phyloP scores from a whole-genome alignment of 2,329 filamentous ascomycete species.

The Fulvia fulva region DNA sequence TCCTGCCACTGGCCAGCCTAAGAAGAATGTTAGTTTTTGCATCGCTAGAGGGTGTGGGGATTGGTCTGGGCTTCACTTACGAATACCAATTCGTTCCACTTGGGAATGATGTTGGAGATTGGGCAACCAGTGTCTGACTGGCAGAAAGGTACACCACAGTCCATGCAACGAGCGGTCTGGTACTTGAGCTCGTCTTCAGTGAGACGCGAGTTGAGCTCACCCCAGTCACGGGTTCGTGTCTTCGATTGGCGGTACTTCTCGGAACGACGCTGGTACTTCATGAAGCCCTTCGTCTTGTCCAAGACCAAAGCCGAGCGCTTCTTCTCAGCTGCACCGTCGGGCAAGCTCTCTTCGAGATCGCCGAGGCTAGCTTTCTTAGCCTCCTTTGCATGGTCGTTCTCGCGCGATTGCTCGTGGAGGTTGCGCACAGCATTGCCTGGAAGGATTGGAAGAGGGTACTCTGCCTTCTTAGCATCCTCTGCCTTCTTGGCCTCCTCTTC shows the following conservation, averaged over 20 bases:
- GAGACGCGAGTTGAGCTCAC: constrained; percentile 79
- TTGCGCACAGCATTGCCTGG: constrained; percentile 60
- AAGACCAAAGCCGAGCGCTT: constrained; percentile 83
- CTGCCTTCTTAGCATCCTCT: constrained; percentile 76
- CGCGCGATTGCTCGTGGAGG: constrained; percentile 51
- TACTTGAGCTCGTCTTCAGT: constrained; percentile 96
- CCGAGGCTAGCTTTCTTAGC: constrained; percentile 60
- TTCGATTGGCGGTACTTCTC: constrained; percentile 89
- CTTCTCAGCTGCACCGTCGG: constrained; percentile 80
- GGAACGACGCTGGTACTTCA: constrained; percentile 88
- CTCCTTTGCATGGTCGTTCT: constrained; percentile 55
- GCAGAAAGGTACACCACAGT: constrained; percentile 97
- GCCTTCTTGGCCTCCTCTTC: constrained; percentile 81
- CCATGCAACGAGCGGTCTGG: constrained; percentile 95
- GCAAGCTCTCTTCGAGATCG: constrained; percentile 89
- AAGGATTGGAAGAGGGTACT: constrained; percentile 75
- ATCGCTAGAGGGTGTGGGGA: no score
- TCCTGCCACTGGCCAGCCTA: constrained; percentile 87
- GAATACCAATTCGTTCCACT: constrained; percentile 87
- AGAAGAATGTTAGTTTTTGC: no score
- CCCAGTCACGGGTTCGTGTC: constrained; percentile 87
- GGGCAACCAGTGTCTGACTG: constrained; percentile 94
- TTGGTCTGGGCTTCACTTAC: no score
- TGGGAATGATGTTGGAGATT: constrained; percentile 96
- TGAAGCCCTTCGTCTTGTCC: constrained; percentile 97